Evolutionary conservation across 177 flowering plant species (phyloP), one percentile per base, ranked within the genome.

Genomic region (Telopea speciosissima): DNA sequence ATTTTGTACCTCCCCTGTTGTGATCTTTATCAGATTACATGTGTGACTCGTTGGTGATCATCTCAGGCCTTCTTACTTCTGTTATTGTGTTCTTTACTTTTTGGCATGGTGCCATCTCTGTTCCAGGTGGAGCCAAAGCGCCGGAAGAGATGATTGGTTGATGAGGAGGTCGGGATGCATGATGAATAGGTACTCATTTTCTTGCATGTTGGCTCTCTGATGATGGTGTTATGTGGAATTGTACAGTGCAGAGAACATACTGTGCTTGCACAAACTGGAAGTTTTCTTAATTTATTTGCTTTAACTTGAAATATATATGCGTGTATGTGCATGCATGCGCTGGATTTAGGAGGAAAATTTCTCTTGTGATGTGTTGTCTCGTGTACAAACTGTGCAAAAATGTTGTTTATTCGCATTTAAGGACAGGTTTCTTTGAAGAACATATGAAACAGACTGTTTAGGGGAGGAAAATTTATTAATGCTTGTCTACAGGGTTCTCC

Each of bases 241-340:
- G 89, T 88, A 86, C 83, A 88, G 85, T 79, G 88, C 83, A 82
- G 85, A 86, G 75, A 81, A 73, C 81, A 77, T 68, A 28, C 31
- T 28, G 31, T 28, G 82, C 78, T 81, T 74, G 85, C 82, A 73
- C 81, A 62, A 72, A 78, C 76, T 36, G 42, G 70, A 70, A 66
- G 56, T 56, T 59, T 68, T 63, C 13, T 73, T 54, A 42, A 61
- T 42, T 61, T 66, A 58, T 61, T 44, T 69, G 77, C 49, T 33
- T 45, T 73, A 73, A 67, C 61, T 77, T 73, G 6, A 42, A 28
- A 36, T 36, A 36, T 36, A 36, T 69, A 74, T 72, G 70, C 49
- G 19, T 21, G 61, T 19, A 68, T 54, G 25, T 64, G 31, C 62
- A 19, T 40, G 31, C 65, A 17, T 60, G 70, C 26, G 17, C 19